A percentile compares a stretch with the other conserved stretches of the same genome.
These are phyloP conservation scores for Vigna radiata DNA, from an alignment of 306 rosid genomes.

Conservation along the genomic window DNA sequence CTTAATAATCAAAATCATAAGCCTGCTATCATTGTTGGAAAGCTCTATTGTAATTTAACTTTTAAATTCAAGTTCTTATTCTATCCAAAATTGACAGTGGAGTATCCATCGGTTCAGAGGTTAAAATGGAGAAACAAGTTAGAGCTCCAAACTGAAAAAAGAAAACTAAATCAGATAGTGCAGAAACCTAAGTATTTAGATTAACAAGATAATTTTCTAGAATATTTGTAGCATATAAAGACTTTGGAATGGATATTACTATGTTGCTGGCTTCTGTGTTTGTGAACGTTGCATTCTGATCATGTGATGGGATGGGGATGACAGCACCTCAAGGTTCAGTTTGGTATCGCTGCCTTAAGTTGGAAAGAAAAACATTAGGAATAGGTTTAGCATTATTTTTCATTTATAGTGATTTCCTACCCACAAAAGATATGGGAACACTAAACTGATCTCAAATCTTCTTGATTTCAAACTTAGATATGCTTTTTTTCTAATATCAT, in stretches of 20 bases:
- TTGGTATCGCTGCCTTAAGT: slow-evolving; percentile 2
- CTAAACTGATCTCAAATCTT: slow-evolving; percentile 14
- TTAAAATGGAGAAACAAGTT: background rate
- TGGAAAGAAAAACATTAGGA: background rate
- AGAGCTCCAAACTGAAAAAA: background rate
- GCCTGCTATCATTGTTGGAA: background rate
- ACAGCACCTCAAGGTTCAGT: background rate
- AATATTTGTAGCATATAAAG: background rate
- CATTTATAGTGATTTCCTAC: background rate
- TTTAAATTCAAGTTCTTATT: background rate
- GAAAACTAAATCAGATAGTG: background rate
- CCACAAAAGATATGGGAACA: background rate
- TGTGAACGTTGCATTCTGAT: background rate
- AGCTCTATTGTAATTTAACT: background rate
- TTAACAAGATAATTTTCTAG: background rate
- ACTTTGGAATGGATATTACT: too few relatives aligned
- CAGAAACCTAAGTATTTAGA: background rate
- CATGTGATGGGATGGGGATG: background rate
- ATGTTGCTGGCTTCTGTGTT: background rate
- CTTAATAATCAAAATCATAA: background rate
- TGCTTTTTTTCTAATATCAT: slow-evolving; percentile 26
- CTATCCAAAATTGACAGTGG: slow-evolving; percentile 5
- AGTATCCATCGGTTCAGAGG: background rate
- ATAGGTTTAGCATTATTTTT: too few relatives aligned
- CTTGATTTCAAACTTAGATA: slow-evolving; percentile 19